Evolutionary conservation across 192 early-diverging fungal species (phyloP).

Genomic region (Gryganskiella cystojenkinii): DNA sequence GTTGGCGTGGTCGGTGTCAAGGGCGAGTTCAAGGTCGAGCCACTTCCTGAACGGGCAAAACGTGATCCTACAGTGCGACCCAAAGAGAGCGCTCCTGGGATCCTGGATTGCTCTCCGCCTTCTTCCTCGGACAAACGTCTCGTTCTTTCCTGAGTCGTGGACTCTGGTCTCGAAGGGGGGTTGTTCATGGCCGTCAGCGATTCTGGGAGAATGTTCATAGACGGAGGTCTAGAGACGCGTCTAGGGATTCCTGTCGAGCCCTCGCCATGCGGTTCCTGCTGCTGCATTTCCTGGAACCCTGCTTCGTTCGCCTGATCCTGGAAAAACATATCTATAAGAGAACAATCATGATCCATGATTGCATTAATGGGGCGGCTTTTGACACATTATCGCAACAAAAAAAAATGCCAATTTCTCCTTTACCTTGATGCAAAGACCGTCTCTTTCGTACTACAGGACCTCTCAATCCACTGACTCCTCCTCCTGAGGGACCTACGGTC

Average conservation of each 20-base stretch:
- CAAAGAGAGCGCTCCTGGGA: slow-evolving; percentile 13
- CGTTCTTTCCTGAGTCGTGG: slow-evolving; percentile 9
- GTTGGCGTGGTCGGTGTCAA: slow-evolving; percentile 37
- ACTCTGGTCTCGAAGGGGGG: slow-evolving; percentile 21
- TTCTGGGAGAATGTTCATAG: slow-evolving; percentile 46
- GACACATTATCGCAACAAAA: neutral
- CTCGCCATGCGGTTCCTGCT: neutral
- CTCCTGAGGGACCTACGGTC: neutral
- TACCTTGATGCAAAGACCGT: slow-evolving; percentile 48
- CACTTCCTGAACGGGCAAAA: slow-evolving; percentile 29
- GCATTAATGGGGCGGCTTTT: neutral
- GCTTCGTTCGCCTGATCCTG: neutral
- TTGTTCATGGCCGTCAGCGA: slow-evolving; percentile 42
- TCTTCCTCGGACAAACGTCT: slow-evolving; percentile 32
- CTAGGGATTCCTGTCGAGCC: neutral
- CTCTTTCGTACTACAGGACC: slow-evolving; percentile 30
- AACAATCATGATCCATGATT: neutral
- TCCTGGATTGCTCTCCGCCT: slow-evolving; percentile 2
- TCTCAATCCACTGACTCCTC: neutral
- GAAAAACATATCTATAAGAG: slow-evolving; percentile 5
- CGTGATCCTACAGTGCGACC: slow-evolving; percentile 17
- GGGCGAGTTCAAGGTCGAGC: neutral
- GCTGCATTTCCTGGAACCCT: neutral
- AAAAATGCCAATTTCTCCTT: neutral
- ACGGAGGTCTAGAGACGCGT: slow-evolving; percentile 8